Base-by-base conservation (phyloP, 2,329 filamentous ascomycete species). In the Podosphaera xanthii region DNA sequence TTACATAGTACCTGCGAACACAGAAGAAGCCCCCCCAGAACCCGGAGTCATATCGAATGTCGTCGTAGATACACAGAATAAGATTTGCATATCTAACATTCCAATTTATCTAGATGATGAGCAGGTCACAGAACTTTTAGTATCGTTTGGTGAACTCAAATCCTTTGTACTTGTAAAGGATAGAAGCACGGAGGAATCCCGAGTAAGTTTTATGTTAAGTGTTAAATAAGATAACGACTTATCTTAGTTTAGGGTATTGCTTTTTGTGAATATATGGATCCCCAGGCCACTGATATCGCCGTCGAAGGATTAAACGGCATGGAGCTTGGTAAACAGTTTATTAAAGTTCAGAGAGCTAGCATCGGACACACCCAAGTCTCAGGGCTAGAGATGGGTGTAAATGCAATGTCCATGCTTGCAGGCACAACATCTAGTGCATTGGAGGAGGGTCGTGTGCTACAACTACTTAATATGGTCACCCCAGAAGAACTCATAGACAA, bases 401-500 rank as follows among this genome's bases (percentile, higher is more conserved):
- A 92, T 65, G 92, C 92, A 63, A 97, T 98, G 83, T 94, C 90
- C 57, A 89, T 96, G 80, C 86, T 98, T 66, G 92, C 92, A 44
- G 90, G 91, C 60, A 94, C 92, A 30, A 87, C 83, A 2, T 85
- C 86, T 44, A 78, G 78, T 59, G 86, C 90, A 61, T 76, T 86
- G 40, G 89, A 94, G 65, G 82, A 84, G 61, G 86, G 86, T 64
- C 81, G 87, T 59, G 91, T 98, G 14, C 71, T 98, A 61, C 91
- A 95, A 72, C 75, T 98, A 62, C 80, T 98, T 68, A 98, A 98
- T 75, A 98, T 98, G 92, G 91, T 98, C 42, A 98, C 92, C 0
- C 78, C 89, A 0, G 92, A 98, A 66, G 92, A 98, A 72, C 75
- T 98, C 33, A 82, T 96, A 72, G 90, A 97, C 69, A 83, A 83